Conservation (phyloP, 2,329 filamentous ascomycete genomes). For the Fusarium sp. region DNA sequence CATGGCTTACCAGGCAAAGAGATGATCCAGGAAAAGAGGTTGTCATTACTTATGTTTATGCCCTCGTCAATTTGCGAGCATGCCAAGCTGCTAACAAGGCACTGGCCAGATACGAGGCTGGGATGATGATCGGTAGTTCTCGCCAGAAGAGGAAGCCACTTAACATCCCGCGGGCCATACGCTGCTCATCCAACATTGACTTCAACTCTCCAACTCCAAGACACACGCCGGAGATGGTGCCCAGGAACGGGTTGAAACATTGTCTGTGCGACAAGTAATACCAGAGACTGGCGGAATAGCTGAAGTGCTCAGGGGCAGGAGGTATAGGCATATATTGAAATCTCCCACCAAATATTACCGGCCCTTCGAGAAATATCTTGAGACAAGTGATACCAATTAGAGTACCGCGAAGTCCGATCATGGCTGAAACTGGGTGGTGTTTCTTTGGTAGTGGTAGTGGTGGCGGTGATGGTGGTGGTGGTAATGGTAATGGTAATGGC, state of each 20-base stretch:
- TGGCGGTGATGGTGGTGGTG: neutral
- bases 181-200: no score
- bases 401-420: neutral
- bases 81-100: neutral
- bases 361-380: neutral
- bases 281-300: neutral
- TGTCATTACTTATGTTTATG: no score
- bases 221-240: neutral
- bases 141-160: neutral
- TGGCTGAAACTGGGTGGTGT: neutral
- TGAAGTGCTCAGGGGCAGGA: neutral
- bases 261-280: slow-evolving; percentile 15
- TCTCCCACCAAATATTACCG: neutral
- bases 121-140: neutral
- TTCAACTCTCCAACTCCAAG: neutral
- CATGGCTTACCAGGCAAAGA: no score
- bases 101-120: slow-evolving; percentile 1
- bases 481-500: neutral
- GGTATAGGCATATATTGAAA: neutral
- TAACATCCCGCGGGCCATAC: neutral
- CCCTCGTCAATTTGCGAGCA: neutral
- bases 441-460: neutral
- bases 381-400: neutral
- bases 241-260: slow-evolving; percentile 11
- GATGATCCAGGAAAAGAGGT: no score